Conservation (phyloP, 78 protist species). For the Emiliania huxleyi region DNA sequence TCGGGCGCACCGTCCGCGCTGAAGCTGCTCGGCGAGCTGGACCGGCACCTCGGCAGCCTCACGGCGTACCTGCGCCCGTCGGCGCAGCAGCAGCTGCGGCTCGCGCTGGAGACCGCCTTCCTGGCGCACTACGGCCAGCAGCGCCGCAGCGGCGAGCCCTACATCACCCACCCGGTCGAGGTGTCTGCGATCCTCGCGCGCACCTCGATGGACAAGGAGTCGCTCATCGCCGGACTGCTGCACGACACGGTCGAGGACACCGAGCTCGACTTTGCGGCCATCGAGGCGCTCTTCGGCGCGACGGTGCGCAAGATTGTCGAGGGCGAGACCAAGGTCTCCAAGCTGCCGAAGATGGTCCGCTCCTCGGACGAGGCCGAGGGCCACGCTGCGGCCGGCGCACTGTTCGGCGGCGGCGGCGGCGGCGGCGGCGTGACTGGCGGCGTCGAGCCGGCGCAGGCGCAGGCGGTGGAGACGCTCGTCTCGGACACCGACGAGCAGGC, state of each 20-base stretch:
- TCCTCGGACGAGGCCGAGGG: neutral
- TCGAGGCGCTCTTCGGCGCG: neutral
- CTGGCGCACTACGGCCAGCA: neutral
- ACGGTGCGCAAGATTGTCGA: neutral
- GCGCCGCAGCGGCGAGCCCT: conserved; percentile 25
- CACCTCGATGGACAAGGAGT: neutral
- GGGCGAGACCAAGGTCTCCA: conserved; percentile 34
- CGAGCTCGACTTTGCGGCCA: neutral
- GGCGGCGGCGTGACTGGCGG: neutral
- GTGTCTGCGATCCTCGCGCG: conserved; percentile 19
- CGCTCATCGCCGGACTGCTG: neutral
- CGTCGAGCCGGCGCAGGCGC: neutral
- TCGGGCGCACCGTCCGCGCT: neutral
- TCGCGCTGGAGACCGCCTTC: neutral
- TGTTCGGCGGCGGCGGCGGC: neutral
- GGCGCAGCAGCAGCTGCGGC: neutral
- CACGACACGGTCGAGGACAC: conserved; percentile 40
- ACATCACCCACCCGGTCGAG: conserved; percentile 24
- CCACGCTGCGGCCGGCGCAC: neutral
- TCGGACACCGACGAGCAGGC: neutral
- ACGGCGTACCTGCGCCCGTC: neutral
- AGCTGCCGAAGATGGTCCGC: conserved; percentile 21
- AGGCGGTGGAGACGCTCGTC: neutral
- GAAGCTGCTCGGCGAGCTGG: neutral
- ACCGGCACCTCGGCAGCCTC: neutral